Conservation (phyloP, 495 filamentous ascomycete species). For the Aspergillus asperescens region DNA sequence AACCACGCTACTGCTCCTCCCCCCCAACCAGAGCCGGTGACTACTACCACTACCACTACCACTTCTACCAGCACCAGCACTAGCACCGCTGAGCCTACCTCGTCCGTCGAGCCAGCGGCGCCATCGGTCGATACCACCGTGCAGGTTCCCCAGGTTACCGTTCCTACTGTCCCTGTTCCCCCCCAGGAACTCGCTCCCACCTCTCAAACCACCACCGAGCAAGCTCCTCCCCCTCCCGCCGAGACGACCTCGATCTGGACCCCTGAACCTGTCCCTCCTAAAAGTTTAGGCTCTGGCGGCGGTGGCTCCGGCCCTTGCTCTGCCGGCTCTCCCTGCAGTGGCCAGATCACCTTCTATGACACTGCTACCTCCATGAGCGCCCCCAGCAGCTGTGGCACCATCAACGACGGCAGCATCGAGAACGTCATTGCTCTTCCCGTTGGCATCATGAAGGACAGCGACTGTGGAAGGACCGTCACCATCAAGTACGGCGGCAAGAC, state of each 20-base stretch:
- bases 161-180: not conserved
- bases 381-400: slow-evolving; percentile 43
- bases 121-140: slow-evolving; percentile 3
- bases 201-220: not conserved
- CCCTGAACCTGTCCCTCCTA: slow-evolving; percentile 1
- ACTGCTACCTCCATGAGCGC: slow-evolving; percentile 29
- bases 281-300: slow-evolving; percentile 21
- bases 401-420: slow-evolving; percentile 39
- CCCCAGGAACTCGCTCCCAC: not conserved
- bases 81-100: slow-evolving; percentile 10
- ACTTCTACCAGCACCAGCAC: slow-evolving; percentile 9
- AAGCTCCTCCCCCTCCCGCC: not conserved
- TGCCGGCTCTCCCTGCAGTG: slow-evolving; percentile 31
- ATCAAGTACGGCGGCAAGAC: slow-evolving; percentile 55
- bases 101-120: not conserved
- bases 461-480: slow-evolving; percentile 63
- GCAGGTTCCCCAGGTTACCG: slow-evolving; percentile 6
- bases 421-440: slow-evolving; percentile 43
- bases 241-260: not conserved
- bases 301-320: slow-evolving; percentile 33
- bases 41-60: slow-evolving; percentile 7
- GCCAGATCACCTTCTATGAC: slow-evolving; percentile 47
- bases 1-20: slow-evolving; percentile 11
- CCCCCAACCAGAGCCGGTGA: slow-evolving; percentile 12
- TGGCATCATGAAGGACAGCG: slow-evolving; percentile 53